These are phyloP conservation scores for Ophiostoma australiae DNA, from an alignment of 2,329 filamentous ascomycete species.

Conservation along the genomic window DNA sequence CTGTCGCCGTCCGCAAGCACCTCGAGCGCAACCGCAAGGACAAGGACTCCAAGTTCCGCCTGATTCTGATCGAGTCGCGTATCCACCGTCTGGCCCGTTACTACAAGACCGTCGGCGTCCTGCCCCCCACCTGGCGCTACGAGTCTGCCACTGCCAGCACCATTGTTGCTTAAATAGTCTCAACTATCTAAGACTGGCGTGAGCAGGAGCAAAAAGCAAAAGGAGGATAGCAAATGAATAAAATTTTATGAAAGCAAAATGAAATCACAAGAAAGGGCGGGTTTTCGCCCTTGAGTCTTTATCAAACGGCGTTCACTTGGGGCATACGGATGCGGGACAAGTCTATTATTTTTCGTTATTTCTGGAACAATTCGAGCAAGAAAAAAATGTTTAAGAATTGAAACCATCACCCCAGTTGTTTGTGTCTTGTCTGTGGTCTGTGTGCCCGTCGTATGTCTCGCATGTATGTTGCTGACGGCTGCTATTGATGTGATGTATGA, in stretches of 20 bases:
- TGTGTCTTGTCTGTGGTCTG: conserved; percentile 3
- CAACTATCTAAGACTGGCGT: background rate
- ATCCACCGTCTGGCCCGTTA: conserved; percentile 94
- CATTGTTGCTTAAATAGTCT: conserved; percentile 72
- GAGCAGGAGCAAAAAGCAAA: background rate
- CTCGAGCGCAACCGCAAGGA: conserved; percentile 99
- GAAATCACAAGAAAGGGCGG: conserved; percentile 5
- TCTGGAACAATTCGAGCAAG: conserved; percentile 12
- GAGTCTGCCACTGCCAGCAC: conserved; percentile 95
- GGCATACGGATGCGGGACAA: conserved; percentile 16
- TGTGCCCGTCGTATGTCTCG: background rate
- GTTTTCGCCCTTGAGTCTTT: background rate
- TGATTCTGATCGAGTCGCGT: conserved; percentile 99
- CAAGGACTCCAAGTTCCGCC: conserved; percentile 99
- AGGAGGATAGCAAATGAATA: conserved; percentile 13
- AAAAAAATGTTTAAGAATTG: conserved; percentile 20
- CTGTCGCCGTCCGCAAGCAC: conserved; percentile 98
- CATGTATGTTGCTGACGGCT: background rate
- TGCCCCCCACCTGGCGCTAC: conserved; percentile 96
- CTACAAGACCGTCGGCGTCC: conserved; percentile 92
- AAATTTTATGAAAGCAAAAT: background rate
- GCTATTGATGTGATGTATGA: background rate
- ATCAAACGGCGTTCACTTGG: conserved; percentile 16
- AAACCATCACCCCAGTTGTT: conserved; percentile 8
- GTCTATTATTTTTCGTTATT: background rate